Evolutionary conservation across 345 rosid genomes (phyloP).

Genomic region (Ceriops decandra): DNA sequence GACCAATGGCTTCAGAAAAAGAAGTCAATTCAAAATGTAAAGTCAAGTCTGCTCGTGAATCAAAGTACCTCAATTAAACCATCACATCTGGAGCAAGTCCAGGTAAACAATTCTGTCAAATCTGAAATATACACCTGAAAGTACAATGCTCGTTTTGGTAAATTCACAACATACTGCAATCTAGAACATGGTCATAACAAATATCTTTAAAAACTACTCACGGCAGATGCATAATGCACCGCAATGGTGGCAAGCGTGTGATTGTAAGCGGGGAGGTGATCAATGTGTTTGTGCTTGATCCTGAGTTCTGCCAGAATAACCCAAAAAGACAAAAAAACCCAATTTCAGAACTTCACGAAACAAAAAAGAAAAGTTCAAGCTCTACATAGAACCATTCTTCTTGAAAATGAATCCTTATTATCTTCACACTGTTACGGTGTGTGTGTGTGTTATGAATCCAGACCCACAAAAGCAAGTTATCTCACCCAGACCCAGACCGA

Average conservation of each 20-base stretch:
- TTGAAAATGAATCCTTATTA: not conserved
- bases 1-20: not conserved
- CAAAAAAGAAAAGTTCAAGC: not conserved
- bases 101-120: slow-evolving; percentile 68
- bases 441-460: too few relatives aligned
- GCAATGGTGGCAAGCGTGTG: slow-evolving; percentile 72
- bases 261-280: slow-evolving; percentile 49
- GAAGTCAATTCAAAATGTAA: slow-evolving; percentile 4
- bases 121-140: slow-evolving; percentile 82
- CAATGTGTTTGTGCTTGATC: slow-evolving; percentile 21
- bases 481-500: too few relatives aligned
- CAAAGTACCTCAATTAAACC: slow-evolving; percentile 61
- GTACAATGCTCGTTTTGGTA: slow-evolving; percentile 10
- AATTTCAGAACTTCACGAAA: not conserved
- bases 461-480: too few relatives aligned
- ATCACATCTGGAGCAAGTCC: slow-evolving; percentile 85
- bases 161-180: not conserved
- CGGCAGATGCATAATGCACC: slow-evolving; percentile 96
- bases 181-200: not conserved
- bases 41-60: not conserved
- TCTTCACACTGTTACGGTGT: too few relatives aligned
- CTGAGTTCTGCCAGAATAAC: slow-evolving; percentile 42
- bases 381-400: not conserved
- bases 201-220: slow-evolving; percentile 29
- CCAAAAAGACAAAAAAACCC: not conserved